A percentile compares a stretch with the other conserved stretches of the same genome.
phyloP scores from a whole-genome alignment of 1,284 basidiomycete species.

The Ustanciosporium gigantosporum region DNA sequence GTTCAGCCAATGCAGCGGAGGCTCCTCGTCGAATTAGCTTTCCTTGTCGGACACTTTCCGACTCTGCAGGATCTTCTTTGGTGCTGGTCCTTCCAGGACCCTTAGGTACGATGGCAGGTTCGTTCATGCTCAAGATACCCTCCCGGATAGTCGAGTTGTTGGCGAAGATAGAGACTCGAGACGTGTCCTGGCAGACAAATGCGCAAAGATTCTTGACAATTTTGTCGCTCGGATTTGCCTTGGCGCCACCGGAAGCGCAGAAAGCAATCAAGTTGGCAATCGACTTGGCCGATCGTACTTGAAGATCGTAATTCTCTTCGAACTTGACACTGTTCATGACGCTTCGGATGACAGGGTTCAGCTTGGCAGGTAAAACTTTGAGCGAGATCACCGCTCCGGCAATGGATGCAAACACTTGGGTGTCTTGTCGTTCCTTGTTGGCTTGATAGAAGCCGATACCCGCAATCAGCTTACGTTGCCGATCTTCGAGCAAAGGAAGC shows the following conservation, averaged over 20 bases:
- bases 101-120: constrained; percentile 42
- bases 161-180: constrained; percentile 85
- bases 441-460: constrained; percentile 81
- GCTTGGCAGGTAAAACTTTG: constrained; percentile 66
- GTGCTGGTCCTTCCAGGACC: constrained; percentile 17
- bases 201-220: constrained; percentile 97
- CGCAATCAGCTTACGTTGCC: constrained; percentile 72
- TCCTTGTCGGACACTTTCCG: constrained; percentile 57
- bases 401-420: constrained; percentile 83
- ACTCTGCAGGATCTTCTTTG: constrained; percentile 62
- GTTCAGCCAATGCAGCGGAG: constrained; percentile 75
- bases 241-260: constrained; percentile 70
- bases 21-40: constrained; percentile 75
- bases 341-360: constrained; percentile 93
- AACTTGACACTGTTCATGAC: constrained; percentile 94
- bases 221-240: constrained; percentile 76
- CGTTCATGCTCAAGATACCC: constrained; percentile 77
- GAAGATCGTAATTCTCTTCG: constrained; percentile 83
- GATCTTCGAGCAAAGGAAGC: constrained; percentile 75
- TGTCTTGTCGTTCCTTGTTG: constrained; percentile 83
- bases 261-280: constrained; percentile 86
- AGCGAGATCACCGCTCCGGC: constrained; percentile 79
- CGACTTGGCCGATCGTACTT: constrained; percentile 82
- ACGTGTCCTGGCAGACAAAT: constrained; percentile 84
- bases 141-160: constrained; percentile 68